phyloP scores from a whole-genome alignment of 192 early-diverging fungal species.

The Oehlia diaphana region DNA sequence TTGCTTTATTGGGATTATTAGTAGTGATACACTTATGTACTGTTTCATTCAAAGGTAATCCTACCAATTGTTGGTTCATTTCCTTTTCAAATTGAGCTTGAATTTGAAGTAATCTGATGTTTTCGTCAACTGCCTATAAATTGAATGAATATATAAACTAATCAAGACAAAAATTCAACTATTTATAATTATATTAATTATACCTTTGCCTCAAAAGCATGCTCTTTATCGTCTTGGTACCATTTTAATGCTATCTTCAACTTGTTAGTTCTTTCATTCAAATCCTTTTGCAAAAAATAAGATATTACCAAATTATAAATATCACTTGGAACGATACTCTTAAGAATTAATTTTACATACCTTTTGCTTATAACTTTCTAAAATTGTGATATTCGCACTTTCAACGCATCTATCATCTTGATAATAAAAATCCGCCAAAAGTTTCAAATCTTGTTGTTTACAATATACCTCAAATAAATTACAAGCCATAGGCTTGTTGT shows the following conservation, averaged over 20 bases:
- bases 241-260: conserved; percentile 71
- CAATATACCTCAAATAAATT: conserved; percentile 86
- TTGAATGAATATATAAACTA: too few relatives aligned
- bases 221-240: conserved; percentile 72
- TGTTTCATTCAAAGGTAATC: conserved; percentile 82
- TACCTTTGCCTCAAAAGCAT: conserved; percentile 74
- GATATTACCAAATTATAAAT: background rate
- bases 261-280: conserved; percentile 60
- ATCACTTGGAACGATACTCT: background rate
- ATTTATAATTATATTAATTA: background rate
- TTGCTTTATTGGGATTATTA: conserved; percentile 70
- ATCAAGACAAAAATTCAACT: background rate
- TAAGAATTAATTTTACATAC: conserved; percentile 30
- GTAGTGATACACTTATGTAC: conserved; percentile 75
- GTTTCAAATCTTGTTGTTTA: conserved; percentile 67
- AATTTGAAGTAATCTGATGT: conserved; percentile 69
- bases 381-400: conserved; percentile 54
- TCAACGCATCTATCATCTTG: conserved; percentile 86
- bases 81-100: conserved; percentile 81
- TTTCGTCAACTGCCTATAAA: conserved; percentile 72
- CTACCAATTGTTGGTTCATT: conserved; percentile 60
- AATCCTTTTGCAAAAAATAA: conserved; percentile 41
- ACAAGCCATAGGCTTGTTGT: conserved; percentile 78
- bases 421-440: conserved; percentile 94
- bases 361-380: conserved; percentile 53